These are phyloP conservation scores for Populus ilicifolia DNA, from an alignment of 345 rosid species.

Conservation along the genomic window DNA sequence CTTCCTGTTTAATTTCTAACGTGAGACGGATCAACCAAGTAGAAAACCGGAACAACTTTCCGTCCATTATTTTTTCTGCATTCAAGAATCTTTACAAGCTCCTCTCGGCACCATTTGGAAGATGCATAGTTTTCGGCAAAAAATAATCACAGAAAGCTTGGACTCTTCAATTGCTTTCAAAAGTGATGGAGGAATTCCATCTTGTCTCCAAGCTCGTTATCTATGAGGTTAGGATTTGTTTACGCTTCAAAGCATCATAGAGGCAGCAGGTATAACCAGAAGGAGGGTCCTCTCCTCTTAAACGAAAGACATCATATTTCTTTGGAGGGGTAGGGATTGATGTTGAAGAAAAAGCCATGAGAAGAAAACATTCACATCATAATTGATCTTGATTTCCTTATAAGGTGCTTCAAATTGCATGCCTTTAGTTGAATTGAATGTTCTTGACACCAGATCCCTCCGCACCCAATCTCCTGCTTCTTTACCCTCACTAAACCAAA, in stretches of 20 bases:
- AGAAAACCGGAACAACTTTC: background rate
- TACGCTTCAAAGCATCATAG: background rate
- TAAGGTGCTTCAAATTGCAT: too few relatives aligned
- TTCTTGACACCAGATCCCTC: too few relatives aligned
- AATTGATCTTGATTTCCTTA: too few relatives aligned
- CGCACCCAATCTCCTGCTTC: too few relatives aligned
- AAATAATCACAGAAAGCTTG: background rate
- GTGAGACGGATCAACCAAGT: background rate
- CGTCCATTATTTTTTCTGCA: background rate
- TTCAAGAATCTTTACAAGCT: background rate
- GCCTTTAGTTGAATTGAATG: too few relatives aligned
- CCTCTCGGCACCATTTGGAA: background rate
- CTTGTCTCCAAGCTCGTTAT: background rate
- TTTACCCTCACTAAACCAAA: too few relatives aligned
- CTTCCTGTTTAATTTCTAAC: background rate
- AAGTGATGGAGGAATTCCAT: background rate
- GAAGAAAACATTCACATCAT: too few relatives aligned
- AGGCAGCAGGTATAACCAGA: background rate
- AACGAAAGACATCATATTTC: background rate
- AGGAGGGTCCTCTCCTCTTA: background rate
- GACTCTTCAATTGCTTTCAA: background rate
- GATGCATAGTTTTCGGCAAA: background rate
- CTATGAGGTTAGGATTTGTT: background rate
- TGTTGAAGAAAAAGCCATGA: background rate
- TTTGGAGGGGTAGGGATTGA: background rate